phyloP scores from a whole-genome alignment of 257 asterid species.

The Scutellaria barbata region DNA sequence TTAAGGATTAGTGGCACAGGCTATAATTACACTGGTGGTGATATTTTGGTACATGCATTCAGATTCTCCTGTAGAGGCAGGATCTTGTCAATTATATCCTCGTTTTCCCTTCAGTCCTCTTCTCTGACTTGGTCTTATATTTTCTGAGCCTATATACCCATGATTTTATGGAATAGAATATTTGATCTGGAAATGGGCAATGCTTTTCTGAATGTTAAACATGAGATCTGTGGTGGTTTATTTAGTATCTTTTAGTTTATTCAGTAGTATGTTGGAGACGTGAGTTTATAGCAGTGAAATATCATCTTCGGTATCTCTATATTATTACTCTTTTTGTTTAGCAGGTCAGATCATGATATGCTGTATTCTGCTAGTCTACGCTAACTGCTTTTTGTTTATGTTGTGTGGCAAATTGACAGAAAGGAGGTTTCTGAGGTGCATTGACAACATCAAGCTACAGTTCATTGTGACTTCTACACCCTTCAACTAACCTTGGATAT shows the following conservation, averaged over 20 bases:
- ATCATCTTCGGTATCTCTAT: not conserved
- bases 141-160: not conserved
- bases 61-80: conserved; percentile 33
- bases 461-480: not conserved
- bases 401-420: conserved; percentile 26
- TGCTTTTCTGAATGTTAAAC: conserved; percentile 8
- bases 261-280: not conserved
- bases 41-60: conserved; percentile 25
- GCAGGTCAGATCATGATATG: conserved; percentile 6
- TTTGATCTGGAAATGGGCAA: conserved; percentile 25
- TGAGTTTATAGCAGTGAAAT: not conserved
- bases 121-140: conserved; percentile 7
- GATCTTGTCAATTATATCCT: conserved; percentile 24
- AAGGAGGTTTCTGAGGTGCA: conserved; percentile 23
- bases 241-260: not conserved
- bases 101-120: conserved; percentile 3
- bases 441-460: conserved; percentile 4
- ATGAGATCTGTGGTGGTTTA: conserved; percentile 1
- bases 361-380: not conserved
- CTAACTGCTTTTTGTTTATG: not conserved
- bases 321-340: not conserved
- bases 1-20: conserved; percentile 29
- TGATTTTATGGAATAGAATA: conserved; percentile 15
- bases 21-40: conserved; percentile 29
- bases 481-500: conserved; percentile 15